These are phyloP conservation scores for Penicillium sp. DNA, from an alignment of 2,329 filamentous ascomycete genomes.

Conservation along the genomic window DNA sequence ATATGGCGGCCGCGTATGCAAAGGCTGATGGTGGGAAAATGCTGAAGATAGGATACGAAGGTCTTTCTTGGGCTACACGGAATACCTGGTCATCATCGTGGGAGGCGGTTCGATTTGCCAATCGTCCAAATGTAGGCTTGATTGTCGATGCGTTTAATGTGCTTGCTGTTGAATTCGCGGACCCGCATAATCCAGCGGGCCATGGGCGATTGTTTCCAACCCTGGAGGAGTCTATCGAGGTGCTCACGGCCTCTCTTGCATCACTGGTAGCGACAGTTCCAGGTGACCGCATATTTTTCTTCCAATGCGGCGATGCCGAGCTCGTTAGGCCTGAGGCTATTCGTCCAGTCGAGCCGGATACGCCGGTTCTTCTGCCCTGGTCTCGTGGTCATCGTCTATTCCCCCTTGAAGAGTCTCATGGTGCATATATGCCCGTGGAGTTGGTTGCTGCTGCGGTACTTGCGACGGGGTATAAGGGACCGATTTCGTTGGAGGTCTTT, in stretches of 20 bases:
- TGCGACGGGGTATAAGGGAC: slow-evolving; percentile 36
- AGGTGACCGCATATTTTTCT: slow-evolving; percentile 39
- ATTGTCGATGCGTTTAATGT: slow-evolving; percentile 40
- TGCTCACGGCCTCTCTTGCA: slow-evolving; percentile 30
- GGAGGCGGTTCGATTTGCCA: slow-evolving; percentile 38
- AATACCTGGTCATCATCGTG: slow-evolving; percentile 40
- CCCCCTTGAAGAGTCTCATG: slow-evolving; percentile 29
- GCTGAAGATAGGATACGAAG: slow-evolving; percentile 39
- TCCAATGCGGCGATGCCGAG: slow-evolving; percentile 38
- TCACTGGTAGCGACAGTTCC: slow-evolving; percentile 31
- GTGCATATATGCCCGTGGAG: slow-evolving; percentile 39
- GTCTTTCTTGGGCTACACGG: slow-evolving; percentile 36
- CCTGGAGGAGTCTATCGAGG: slow-evolving; percentile 29
- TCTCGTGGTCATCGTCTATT: slow-evolving; percentile 36
- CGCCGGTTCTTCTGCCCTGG: slow-evolving; percentile 35
- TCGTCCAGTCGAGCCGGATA: slow-evolving; percentile 24
- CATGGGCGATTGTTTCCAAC: slow-evolving; percentile 35
- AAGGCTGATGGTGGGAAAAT: slow-evolving; percentile 32
- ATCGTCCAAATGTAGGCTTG: slow-evolving; percentile 36
- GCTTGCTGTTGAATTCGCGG: slow-evolving; percentile 38
- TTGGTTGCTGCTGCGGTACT: slow-evolving; percentile 36
- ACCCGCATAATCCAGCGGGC: slow-evolving; percentile 34
- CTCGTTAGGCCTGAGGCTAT: slow-evolving; percentile 29
- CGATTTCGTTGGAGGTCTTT: slow-evolving; percentile 40
- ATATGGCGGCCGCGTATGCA: slow-evolving; percentile 35